Conservation (phyloP, 352 stramenopile species). For the Thraustochytrium sp. region DNA sequence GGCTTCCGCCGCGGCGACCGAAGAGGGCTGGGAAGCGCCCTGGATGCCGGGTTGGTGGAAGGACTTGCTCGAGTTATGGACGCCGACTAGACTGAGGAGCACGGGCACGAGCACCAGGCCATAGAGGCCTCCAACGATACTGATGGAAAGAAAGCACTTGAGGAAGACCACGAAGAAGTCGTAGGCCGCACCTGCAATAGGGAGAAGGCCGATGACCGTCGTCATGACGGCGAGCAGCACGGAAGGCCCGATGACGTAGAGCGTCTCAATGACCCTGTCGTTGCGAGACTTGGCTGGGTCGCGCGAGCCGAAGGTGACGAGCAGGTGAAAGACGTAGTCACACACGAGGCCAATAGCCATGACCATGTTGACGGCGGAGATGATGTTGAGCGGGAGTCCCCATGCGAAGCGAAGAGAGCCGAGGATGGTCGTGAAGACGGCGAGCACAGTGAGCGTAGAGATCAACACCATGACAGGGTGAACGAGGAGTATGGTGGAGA, state of each 20-base stretch:
- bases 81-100: slow-evolving; percentile 12
- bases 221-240: slow-evolving; percentile 47
- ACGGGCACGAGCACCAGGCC: slow-evolving; percentile 37
- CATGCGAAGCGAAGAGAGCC: slow-evolving; percentile 44
- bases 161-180: slow-evolving; percentile 50
- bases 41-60: neutral
- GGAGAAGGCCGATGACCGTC: slow-evolving; percentile 50
- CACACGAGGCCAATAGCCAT: slow-evolving; percentile 51
- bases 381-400: slow-evolving; percentile 47
- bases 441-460: neutral
- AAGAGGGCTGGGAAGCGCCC: neutral
- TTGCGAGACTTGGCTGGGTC: slow-evolving; percentile 1
- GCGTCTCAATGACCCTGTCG: slow-evolving; percentile 15
- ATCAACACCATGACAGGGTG: slow-evolving; percentile 29
- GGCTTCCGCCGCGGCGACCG: neutral
- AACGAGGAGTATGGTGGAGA: slow-evolving; percentile 38
- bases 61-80: neutral
- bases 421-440: slow-evolving; percentile 45
- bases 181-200: slow-evolving; percentile 43
- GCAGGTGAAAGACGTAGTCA: slow-evolving; percentile 48
- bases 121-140: slow-evolving; percentile 37
- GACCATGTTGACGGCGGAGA: slow-evolving; percentile 47
- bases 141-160: slow-evolving; percentile 47
- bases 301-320: slow-evolving; percentile 45
- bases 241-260: slow-evolving; percentile 45